Evolutionary conservation across 257 asterid species (phyloP).

Genomic region (Solanum acaule): DNA sequence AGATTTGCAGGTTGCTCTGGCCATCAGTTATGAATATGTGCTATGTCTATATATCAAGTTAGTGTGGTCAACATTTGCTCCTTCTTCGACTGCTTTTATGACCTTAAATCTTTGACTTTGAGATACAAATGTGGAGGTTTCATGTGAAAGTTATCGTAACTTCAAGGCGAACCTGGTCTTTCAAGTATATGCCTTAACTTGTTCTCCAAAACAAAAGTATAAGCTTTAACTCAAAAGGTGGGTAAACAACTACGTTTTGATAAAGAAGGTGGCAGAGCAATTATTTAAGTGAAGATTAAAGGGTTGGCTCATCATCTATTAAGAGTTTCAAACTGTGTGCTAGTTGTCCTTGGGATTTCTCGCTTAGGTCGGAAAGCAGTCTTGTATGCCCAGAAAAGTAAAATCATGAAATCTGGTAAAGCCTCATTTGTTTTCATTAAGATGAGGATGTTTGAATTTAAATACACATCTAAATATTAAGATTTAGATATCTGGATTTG

Average conservation of each 20-base stretch:
- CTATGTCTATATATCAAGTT: not conserved
- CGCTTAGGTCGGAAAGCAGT: not conserved
- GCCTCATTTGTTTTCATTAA: not conserved
- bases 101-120: not conserved
- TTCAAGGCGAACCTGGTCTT: not conserved
- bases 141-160: not conserved
- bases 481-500: not conserved
- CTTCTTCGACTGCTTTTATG: not conserved
- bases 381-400: not conserved
- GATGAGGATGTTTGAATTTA: not conserved
- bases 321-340: not conserved
- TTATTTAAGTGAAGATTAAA: not conserved
- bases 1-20: not conserved
- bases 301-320: not conserved
- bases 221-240: not conserved
- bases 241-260: not conserved
- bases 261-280: not conserved
- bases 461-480: not conserved
- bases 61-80: not conserved
- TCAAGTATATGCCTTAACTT: not conserved
- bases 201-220: not conserved
- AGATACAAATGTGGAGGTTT: not conserved
- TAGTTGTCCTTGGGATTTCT: not conserved
- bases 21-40: not conserved
- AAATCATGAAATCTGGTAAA: not conserved